phyloP scores from a whole-genome alignment of 768 basidiomycete species.

The Podaxis sp. region DNA sequence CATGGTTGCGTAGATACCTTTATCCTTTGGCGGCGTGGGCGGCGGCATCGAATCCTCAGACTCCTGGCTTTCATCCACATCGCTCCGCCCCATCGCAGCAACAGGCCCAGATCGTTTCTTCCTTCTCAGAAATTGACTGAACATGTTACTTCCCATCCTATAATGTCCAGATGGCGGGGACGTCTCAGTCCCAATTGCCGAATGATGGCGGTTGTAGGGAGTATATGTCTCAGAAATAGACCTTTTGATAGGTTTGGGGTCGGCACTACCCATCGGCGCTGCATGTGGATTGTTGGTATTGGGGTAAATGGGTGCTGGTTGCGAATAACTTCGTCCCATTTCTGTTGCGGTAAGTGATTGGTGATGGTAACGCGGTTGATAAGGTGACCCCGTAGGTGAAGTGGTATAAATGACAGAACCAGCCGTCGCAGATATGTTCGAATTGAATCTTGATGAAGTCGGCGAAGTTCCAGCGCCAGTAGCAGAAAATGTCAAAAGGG shows the following conservation, averaged over 20 bases:
- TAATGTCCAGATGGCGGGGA: conserved; percentile 20
- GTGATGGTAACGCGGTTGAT: conserved; percentile 3
- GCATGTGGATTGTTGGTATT: neutral
- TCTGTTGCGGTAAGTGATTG: neutral
- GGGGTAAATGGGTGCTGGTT: neutral
- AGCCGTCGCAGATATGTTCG: neutral
- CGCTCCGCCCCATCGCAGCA: conserved; percentile 4
- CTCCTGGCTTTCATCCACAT: conserved; percentile 19
- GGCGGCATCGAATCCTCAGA: conserved; percentile 30
- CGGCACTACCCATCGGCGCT: conserved; percentile 8
- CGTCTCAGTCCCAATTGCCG: conserved; percentile 18
- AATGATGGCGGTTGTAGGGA: conserved; percentile 17
- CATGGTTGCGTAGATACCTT: conserved; percentile 22
- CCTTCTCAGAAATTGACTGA: conserved; percentile 38
- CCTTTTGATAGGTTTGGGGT: conserved; percentile 14
- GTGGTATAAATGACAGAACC: neutral
- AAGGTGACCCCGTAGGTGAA: neutral
- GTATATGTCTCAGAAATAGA: conserved; percentile 34
- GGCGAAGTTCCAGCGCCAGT: neutral
- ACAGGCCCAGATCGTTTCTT: conserved; percentile 31
- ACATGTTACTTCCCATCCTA: conserved; percentile 27
- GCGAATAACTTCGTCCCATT: conserved; percentile 14
- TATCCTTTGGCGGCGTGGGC: conserved; percentile 49
- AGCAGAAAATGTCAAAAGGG: conserved; percentile 4
- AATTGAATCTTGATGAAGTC: neutral